Conservation (phyloP, 805 yeast species). For the Priceomyces melissophilus region DNA sequence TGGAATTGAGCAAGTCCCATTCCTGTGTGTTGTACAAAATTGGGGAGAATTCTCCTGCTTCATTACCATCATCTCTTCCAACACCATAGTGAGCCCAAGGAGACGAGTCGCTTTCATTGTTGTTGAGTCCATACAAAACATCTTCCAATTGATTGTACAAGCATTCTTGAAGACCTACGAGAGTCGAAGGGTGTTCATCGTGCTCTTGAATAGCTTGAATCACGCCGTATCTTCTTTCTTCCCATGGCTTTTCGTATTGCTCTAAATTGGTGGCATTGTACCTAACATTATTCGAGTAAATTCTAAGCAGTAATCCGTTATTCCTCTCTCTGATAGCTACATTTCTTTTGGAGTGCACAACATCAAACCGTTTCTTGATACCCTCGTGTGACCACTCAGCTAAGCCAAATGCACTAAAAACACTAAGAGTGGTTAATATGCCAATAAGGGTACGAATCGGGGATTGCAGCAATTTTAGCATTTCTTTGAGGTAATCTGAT, state of each 20-base stretch:
- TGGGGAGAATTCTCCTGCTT: conserved; percentile 51
- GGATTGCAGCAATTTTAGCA: too few species aligned
- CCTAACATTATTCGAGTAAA: conserved; percentile 36
- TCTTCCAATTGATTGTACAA: conserved; percentile 40
- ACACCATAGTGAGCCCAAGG: conserved; percentile 43
- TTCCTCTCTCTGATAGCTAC: neutral
- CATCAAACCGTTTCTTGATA: neutral
- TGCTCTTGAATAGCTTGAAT: conserved; percentile 9
- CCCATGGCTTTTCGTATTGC: conserved; percentile 12
- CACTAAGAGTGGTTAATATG: neutral
- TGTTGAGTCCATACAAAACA: conserved; percentile 33
- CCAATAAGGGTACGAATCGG: too few species aligned
- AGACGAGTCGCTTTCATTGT: conserved; percentile 17
- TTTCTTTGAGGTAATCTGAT: too few species aligned
- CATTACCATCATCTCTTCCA: conserved; percentile 52
- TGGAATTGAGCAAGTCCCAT: conserved; percentile 37
- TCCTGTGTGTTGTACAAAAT: conserved; percentile 36
- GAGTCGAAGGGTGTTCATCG: conserved; percentile 7
- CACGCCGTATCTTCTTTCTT: conserved; percentile 11
- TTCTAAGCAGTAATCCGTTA: conserved; percentile 19
- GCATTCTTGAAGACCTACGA: conserved; percentile 43
- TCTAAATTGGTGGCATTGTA: conserved; percentile 21
- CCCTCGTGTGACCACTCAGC: neutral
- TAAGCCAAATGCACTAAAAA: neutral
- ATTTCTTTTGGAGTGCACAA: neutral